Percentiles rank a stretch among this genome's conserved stretches.
Conservation (phyloP, 768 basidiomycete species). For the Boletales sp. region DNA sequence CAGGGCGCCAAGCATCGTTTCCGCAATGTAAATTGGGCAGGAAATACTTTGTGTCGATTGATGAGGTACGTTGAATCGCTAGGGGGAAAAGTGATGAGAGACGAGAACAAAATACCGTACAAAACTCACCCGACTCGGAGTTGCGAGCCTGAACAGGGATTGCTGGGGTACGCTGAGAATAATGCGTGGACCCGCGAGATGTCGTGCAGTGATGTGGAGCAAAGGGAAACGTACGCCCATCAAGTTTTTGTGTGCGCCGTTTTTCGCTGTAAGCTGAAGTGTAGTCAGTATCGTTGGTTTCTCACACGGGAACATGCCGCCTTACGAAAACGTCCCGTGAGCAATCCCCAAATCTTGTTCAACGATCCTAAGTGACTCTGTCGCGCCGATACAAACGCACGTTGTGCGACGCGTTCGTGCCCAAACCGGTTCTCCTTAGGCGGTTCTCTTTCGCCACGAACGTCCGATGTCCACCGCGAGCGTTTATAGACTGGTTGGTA, state of each 20-base stretch:
- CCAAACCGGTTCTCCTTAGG: conserved; percentile 5
- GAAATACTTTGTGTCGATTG: conserved; percentile 30
- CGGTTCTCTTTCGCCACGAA: neutral
- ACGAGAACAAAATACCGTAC: neutral
- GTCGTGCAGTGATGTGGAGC: conserved; percentile 37
- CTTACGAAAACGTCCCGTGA: conserved; percentile 8
- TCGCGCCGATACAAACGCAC: neutral
- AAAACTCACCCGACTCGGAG: conserved; percentile 35
- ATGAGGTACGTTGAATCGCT: conserved; percentile 20
- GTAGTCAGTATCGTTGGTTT: neutral
- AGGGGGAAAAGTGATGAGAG: conserved; percentile 8
- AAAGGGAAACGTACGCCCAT: neutral
- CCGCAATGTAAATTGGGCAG: conserved; percentile 30
- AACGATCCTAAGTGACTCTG: neutral
- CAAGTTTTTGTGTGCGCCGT: neutral
- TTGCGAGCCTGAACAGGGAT: conserved; percentile 40
- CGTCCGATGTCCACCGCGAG: neutral
- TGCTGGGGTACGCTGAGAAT: conserved; percentile 8
- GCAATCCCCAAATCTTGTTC: conserved; percentile 3
- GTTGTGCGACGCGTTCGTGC: neutral
- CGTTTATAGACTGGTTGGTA: neutral
- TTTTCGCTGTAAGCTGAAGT: neutral
- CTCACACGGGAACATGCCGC: neutral
- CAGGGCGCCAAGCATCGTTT: conserved; percentile 25
- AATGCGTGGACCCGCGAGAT: conserved; percentile 27